phyloP scores from a whole-genome alignment of 1,284 basidiomycete genomes.

The Moesziomyces antarcticus region DNA sequence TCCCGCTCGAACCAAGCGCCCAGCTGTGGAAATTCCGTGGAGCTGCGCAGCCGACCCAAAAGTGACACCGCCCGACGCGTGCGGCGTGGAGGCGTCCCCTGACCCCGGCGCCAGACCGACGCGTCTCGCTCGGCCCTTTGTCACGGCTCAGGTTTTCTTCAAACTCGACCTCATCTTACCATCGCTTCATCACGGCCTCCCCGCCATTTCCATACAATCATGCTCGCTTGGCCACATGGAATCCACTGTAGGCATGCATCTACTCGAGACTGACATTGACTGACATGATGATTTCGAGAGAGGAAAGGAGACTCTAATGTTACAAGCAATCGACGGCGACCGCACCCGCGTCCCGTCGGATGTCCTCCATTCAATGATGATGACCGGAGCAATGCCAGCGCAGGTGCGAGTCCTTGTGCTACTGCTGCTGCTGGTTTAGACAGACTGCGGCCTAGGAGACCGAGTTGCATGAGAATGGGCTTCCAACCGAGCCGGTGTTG shows the following conservation, averaged over 20 bases:
- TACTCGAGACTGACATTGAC: neutral
- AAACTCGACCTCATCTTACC: neutral
- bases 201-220: too few relatives aligned
- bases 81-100: neutral
- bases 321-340: neutral
- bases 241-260: too few relatives aligned
- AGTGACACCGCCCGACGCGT: neutral
- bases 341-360: neutral
- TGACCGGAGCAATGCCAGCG: neutral
- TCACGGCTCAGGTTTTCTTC: too few relatives aligned
- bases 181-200: too few relatives aligned
- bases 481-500: conserved; percentile 60
- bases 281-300: neutral
- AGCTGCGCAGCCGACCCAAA: neutral
- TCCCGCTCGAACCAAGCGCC: too few relatives aligned
- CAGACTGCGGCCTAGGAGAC: conserved; percentile 1
- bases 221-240: too few relatives aligned
- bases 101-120: neutral
- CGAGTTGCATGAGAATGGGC: conserved; percentile 66
- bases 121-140: neutral
- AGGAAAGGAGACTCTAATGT: neutral
- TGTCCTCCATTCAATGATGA: neutral
- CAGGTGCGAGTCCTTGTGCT: too few relatives aligned
- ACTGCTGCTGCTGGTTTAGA: too few relatives aligned
- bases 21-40: neutral